phyloP scores from a whole-genome alignment of 2,329 filamentous ascomycete species.

The Xenoacremonium recifei region DNA sequence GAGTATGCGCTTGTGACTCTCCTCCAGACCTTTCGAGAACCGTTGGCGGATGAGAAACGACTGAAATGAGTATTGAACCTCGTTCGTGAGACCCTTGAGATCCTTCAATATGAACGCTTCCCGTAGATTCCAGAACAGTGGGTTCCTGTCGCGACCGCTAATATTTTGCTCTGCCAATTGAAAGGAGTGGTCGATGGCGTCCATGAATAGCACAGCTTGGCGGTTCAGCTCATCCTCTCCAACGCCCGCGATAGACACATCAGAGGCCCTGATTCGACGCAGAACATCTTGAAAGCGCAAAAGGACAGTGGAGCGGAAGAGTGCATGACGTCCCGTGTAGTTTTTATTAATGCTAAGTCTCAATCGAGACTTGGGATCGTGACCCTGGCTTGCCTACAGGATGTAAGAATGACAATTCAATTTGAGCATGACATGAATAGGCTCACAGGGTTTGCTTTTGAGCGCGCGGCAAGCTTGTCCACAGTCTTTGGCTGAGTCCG shows the following conservation, averaged over 20 bases:
- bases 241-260: conserved; percentile 24
- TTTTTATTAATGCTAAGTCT: conserved; percentile 23
- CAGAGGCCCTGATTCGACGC: conserved; percentile 17
- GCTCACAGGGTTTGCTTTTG: conserved; percentile 27
- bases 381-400: conserved; percentile 29
- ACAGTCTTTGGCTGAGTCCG: too few species aligned
- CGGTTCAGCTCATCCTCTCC: conserved; percentile 41
- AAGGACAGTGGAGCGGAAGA: conserved; percentile 34
- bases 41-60: conserved; percentile 58
- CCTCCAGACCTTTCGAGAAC: conserved; percentile 55
- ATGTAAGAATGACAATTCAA: not conserved
- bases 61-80: conserved; percentile 68
- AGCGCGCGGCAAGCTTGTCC: conserved; percentile 10
- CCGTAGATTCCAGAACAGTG: conserved; percentile 57
- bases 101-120: conserved; percentile 58
- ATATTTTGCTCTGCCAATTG: conserved; percentile 39
- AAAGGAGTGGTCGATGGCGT: conserved; percentile 44
- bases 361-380: conserved; percentile 33
- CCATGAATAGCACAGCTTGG: conserved; percentile 46
- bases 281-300: conserved; percentile 37
- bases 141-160: conserved; percentile 44
- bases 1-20: conserved; percentile 64
- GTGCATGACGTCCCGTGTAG: conserved; percentile 27
- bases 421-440: not conserved
- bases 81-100: conserved; percentile 47